Percentiles rank a stretch among this genome's conserved stretches.
Conservation (phyloP, 2,329 filamentous ascomycete genomes). For the Clarireedia homoeocarpa region DNA sequence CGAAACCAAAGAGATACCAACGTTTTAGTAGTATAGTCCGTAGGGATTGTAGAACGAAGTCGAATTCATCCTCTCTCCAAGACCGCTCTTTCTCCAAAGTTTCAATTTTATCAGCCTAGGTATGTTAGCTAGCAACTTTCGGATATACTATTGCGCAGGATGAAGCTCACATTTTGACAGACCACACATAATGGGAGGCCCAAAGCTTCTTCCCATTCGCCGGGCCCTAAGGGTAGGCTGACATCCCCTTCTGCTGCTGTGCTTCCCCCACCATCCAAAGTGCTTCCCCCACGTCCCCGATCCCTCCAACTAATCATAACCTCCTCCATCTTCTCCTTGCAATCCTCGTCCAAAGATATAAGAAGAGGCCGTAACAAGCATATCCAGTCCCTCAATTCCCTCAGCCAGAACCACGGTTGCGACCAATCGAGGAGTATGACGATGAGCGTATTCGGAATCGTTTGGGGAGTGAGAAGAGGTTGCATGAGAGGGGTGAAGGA, state of each 20-base stretch:
- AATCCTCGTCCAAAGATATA: constrained; percentile 63
- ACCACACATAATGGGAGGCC: constrained; percentile 86
- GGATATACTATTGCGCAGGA: background rate
- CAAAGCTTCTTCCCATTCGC: constrained; percentile 87
- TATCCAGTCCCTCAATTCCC: constrained; percentile 84
- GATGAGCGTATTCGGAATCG: constrained; percentile 78
- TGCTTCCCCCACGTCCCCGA: constrained; percentile 58
- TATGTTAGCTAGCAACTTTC: constrained; percentile 9
- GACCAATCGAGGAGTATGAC: constrained; percentile 95
- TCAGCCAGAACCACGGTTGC: constrained; percentile 86
- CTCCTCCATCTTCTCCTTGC: constrained; percentile 79
- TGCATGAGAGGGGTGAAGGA: constrained; percentile 76
- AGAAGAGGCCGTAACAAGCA: constrained; percentile 72
- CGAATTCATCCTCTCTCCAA: constrained; percentile 96
- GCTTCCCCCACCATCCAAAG: constrained; percentile 50
- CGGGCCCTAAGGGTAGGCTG: constrained; percentile 70
- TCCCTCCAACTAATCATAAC: constrained; percentile 75
- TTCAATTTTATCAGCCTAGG: constrained; percentile 47
- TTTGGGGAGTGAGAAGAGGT: constrained; percentile 75
- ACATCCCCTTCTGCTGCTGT: constrained; percentile 59
- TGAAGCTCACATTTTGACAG: constrained; percentile 73
- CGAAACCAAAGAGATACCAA: constrained; percentile 35
- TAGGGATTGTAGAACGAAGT: constrained; percentile 88
- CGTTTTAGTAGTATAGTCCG: constrained; percentile 82
- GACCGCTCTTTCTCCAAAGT: constrained; percentile 78